A percentile compares a stretch with the other conserved stretches of the same genome.
phyloP scores from a whole-genome alignment of 257 asterid genomes.

The Sherardia arvensis region DNA sequence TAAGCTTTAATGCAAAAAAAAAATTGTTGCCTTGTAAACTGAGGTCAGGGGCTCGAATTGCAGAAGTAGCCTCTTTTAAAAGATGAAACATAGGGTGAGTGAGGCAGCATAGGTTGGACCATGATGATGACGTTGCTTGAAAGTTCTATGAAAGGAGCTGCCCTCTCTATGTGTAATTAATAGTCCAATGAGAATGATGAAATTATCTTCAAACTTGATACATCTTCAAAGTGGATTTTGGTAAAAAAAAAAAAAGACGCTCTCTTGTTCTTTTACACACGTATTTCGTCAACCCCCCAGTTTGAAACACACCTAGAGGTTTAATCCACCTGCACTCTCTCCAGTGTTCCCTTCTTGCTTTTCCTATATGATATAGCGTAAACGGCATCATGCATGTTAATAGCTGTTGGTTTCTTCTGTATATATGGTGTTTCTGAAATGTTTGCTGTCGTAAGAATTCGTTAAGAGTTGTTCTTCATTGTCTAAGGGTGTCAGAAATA shows the following conservation, averaged over 20 bases:
- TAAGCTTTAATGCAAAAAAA: neutral
- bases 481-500: neutral
- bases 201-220: no score
- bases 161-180: neutral
- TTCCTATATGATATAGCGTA: no score
- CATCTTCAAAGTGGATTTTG: no score
- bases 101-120: neutral
- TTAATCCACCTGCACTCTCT: neutral
- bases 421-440: neutral
- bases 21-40: neutral
- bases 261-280: neutral
- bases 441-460: neutral
- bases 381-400: neutral
- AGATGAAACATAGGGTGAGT: no score
- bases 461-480: neutral
- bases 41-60: neutral
- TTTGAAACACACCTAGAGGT: neutral
- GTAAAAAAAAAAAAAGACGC: neutral
- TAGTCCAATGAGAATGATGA: neutral
- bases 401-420: neutral
- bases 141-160: neutral
- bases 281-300: neutral
- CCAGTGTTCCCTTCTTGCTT: neutral
- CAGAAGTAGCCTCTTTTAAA: no score
- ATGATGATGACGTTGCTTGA: neutral